These are phyloP conservation scores for Nicotiana sylvestris DNA, from an alignment of 257 asterid species.

Conservation along the genomic window DNA sequence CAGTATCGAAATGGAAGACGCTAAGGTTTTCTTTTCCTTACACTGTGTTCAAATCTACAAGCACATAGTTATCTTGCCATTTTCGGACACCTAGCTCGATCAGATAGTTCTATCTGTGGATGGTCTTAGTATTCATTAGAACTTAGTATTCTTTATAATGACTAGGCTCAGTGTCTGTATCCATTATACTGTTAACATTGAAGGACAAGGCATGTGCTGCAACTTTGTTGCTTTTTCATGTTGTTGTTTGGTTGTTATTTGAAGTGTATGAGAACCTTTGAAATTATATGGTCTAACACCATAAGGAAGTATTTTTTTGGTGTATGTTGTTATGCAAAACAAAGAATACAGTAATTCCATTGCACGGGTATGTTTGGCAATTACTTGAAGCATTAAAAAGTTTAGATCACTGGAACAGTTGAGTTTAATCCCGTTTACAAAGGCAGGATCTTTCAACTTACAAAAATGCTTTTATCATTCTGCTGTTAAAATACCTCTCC, in stretches of 20 bases:
- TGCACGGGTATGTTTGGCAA: background rate
- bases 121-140: background rate
- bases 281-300: background rate
- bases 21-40: constrained; percentile 61
- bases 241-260: background rate
- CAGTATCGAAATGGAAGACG: constrained; percentile 84
- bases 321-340: background rate
- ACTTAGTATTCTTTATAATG: background rate
- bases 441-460: background rate
- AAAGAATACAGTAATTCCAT: background rate
- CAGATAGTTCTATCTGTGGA: background rate
- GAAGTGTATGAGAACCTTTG: background rate
- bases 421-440: background rate
- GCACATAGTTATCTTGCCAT: background rate
- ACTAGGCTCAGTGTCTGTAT: background rate
- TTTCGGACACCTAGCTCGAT: background rate
- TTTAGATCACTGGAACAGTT: background rate
- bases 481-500: background rate
- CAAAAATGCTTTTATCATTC: background rate
- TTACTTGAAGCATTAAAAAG: background rate
- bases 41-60: background rate
- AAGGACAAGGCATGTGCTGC: background rate
- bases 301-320: background rate
- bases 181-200: background rate
- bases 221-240: background rate